Conservation (phyloP, 192 early-diverging fungal genomes). For the Coemansia sp. region DNA sequence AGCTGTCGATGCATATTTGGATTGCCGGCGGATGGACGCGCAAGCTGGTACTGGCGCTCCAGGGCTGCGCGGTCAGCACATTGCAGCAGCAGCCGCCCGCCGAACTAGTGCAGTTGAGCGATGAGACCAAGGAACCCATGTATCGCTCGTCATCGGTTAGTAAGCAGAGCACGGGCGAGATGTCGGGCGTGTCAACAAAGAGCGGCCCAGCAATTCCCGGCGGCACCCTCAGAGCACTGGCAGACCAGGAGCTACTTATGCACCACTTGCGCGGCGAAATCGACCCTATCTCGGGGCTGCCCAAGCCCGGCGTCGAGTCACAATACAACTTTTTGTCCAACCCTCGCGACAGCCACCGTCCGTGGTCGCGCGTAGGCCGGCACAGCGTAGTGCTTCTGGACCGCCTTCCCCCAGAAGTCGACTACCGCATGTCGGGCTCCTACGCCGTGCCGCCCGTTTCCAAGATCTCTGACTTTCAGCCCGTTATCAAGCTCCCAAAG, state of each 20-base stretch:
- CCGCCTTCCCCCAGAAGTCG: constrained; percentile 47
- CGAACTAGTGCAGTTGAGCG: neutral
- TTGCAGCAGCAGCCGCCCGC: constrained; percentile 7
- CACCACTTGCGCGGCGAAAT: constrained; percentile 42
- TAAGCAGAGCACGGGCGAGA: constrained; percentile 12
- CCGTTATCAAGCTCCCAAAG: constrained; percentile 54
- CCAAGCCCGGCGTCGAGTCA: constrained; percentile 28
- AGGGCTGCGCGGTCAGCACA: constrained; percentile 37
- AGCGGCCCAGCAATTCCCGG: neutral
- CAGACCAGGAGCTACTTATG: constrained; percentile 54
- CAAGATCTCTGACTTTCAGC: constrained; percentile 22
- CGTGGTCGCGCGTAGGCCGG: constrained; percentile 51
- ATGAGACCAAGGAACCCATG: constrained; percentile 9
- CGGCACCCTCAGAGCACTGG: constrained; percentile 43
- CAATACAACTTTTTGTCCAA: constrained; percentile 23
- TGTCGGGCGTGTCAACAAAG: constrained; percentile 10
- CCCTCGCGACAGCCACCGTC: constrained; percentile 25
- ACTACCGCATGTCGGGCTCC: constrained; percentile 34
- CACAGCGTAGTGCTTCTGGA: constrained; percentile 48
- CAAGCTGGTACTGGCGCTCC: constrained; percentile 55
- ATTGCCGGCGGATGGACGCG: constrained; percentile 79
- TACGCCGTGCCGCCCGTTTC: neutral
- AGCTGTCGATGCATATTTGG: constrained; percentile 76
- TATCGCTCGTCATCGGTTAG: constrained; percentile 20
- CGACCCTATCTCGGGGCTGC: constrained; percentile 37